Base-by-base conservation (phyloP, 768 basidiomycete genomes). In the Suillus subaureus region DNA sequence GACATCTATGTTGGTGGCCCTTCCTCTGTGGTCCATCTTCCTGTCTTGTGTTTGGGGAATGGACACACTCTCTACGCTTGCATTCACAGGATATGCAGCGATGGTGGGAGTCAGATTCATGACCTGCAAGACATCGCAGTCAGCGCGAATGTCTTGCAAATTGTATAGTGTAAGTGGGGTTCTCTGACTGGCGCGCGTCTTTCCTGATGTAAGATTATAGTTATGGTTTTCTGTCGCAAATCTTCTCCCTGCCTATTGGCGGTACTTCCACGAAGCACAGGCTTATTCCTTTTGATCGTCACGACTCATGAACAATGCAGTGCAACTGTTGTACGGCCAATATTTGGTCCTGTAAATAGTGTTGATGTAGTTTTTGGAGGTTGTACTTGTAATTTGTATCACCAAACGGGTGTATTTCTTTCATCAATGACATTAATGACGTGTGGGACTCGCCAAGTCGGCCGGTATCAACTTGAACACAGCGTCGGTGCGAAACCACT, bases 11-110 rank as follows among this genome's bases (percentile, higher is more conserved):
- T 39, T 60, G 23, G 9, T 75, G 33, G 65, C 66, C 9, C 66
- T 76, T 15, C 75, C 71, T 12, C 23, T 73, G 1, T 75, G 71
- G 75, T 71, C 73, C 4, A 61, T 76, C 26, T 69, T 35, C 23
- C 75, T 73, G 39, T 58, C 62, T 23, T 15, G 35, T 2, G 58
- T 75, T 9, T 75, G 75, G 73, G 35, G 21, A 55, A 51, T 76
- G 11, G 66, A 70, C 45, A 55, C 5, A 13, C 51, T 69, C 43
- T 65, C 64, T 16, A 61, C 66, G 4, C 26, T 42, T n/a, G 61
- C 40, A 13, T 76, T 75, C 28, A 55, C 71, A 6, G 45, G 37
- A 7, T 73, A 68, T 56, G 70, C 69, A 33, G 40, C 61, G 21
- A 66, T 71, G 15, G 67, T 67, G 4, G 73, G 73, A 9, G 18